Conservation (phyloP, 1,284 basidiomycete genomes). For the Lentinula novae-zelandiae region DNA sequence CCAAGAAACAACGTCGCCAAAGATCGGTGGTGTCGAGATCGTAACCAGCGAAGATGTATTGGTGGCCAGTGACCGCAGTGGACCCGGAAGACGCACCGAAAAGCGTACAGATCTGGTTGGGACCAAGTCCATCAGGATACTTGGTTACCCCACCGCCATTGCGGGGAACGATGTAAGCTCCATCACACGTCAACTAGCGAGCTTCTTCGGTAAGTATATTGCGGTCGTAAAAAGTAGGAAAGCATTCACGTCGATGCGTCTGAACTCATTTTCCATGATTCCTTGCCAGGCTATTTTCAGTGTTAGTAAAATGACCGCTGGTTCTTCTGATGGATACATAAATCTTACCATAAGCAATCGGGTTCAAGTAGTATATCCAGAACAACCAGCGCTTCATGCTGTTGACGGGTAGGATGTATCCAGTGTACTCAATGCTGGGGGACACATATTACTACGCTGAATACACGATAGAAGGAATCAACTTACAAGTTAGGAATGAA, state of each 20-base stretch:
- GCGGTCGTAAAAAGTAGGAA: not conserved
- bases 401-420: slow-evolving; percentile 71
- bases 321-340: no score
- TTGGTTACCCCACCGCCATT: slow-evolving; percentile 59
- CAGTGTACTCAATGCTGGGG: slow-evolving; percentile 50
- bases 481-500: slow-evolving; percentile 60
- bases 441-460: not conserved
- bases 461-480: not conserved
- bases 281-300: slow-evolving; percentile 61
- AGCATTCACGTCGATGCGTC: slow-evolving; percentile 51
- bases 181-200: slow-evolving; percentile 60
- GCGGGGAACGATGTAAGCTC: slow-evolving; percentile 65
- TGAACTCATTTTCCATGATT: slow-evolving; percentile 83
- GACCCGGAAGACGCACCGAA: slow-evolving; percentile 53
- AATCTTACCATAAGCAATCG: slow-evolving; percentile 64
- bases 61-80: slow-evolving; percentile 43
- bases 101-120: slow-evolving; percentile 68
- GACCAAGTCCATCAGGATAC: slow-evolving; percentile 58
- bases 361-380: slow-evolving; percentile 83
- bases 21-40: slow-evolving; percentile 47
- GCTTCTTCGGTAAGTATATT: not conserved
- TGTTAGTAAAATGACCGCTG: not conserved
- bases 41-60: slow-evolving; percentile 60
- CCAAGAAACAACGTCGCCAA: slow-evolving; percentile 59
- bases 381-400: slow-evolving; percentile 87